Base-by-base conservation (phyloP, 139 green algal species). In the Coccomyxa sp. region DNA sequence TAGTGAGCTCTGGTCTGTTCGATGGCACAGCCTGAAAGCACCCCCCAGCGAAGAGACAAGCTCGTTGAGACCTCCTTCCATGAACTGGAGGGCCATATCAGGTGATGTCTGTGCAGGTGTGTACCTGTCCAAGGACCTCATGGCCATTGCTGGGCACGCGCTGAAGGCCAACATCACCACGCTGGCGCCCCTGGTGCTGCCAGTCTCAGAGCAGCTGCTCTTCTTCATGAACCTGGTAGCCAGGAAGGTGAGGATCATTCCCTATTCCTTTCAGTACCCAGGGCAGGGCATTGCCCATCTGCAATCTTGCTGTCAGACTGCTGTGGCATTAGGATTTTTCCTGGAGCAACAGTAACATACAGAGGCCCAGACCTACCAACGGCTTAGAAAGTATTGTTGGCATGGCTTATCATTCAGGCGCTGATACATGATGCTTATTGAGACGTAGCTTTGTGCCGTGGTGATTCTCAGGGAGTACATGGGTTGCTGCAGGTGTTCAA, bases 91-190 rank as follows among this genome's bases (percentile, higher is more conserved):
- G 22, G 22, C 18, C 22, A 7, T 6, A 64, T 31, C 50, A 64
- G 27, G 22, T 18, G 50, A 2, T 64, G 50, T 22, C 27, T 37
- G 29, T 29, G 44, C 34, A 77, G 91, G 95, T 10, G 93, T 98
- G 76, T 83, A 86, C 72, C 89, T 98, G 33, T 92, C 84, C 44
- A 95, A 97, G 90, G 91, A 97, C 70, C 90, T 98, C 29, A 98
- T 98, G 90, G 86, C 91, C 36, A 94, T 98, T 54, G 95, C 95
- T 24, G 95, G 95, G 39, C 78, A 84, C 40, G 76, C 84, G 2
- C 82, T 97, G 7, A 90, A 98, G 87, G 91, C 91, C 86, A 99
- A 99, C 89, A 98, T 99, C 82, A 99, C 95, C 33, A 98, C 94
- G 22, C 86, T 99, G 73, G 95, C 92, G 12, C 95, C 95, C 6